A percentile compares a stretch with the other conserved stretches of the same genome.
These are phyloP conservation scores for Tripterygium wilfordii DNA, from an alignment of 177 flowering plant species.

Conservation along the genomic window DNA sequence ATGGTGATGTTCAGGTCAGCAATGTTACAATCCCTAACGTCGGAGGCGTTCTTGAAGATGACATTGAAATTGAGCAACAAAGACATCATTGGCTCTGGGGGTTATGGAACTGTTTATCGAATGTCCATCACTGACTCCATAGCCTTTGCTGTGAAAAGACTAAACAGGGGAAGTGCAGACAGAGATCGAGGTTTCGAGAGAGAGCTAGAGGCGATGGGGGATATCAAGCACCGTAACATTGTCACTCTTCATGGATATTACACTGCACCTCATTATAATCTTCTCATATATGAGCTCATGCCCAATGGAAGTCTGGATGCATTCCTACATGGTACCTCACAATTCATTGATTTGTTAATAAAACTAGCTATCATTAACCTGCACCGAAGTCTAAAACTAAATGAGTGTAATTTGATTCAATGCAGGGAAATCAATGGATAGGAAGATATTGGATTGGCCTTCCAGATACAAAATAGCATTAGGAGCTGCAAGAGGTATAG, in stretches of 20 bases:
- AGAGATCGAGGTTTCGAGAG: conserved; percentile 85
- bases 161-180: conserved; percentile 60
- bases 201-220: conserved; percentile 90
- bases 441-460: conserved; percentile 63
- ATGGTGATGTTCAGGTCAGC: conserved; percentile 81
- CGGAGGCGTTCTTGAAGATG: conserved; percentile 60
- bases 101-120: conserved; percentile 76
- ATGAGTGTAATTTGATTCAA: conserved; percentile 2
- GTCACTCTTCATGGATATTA: conserved; percentile 87
- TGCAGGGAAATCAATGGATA: conserved; percentile 59
- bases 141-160: conserved; percentile 78
- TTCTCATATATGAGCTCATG: conserved; percentile 92
- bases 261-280: conserved; percentile 70
- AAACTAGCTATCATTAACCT: background rate
- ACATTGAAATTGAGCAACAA: conserved; percentile 68
- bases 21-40: conserved; percentile 42
- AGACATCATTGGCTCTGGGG: conserved; percentile 91
- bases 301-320: conserved; percentile 84
- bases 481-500: conserved; percentile 85
- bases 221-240: conserved; percentile 90
- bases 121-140: conserved; percentile 43
- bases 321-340: conserved; percentile 58
- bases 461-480: conserved; percentile 81
- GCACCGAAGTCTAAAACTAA: background rate
- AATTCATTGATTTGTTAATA: too few relatives aligned